Percentiles rank a stretch among this genome's conserved stretches.
Evolutionary conservation across 176 grass and related monocot genomes (phyloP).

Genomic region (Oryza glaberrima): DNA sequence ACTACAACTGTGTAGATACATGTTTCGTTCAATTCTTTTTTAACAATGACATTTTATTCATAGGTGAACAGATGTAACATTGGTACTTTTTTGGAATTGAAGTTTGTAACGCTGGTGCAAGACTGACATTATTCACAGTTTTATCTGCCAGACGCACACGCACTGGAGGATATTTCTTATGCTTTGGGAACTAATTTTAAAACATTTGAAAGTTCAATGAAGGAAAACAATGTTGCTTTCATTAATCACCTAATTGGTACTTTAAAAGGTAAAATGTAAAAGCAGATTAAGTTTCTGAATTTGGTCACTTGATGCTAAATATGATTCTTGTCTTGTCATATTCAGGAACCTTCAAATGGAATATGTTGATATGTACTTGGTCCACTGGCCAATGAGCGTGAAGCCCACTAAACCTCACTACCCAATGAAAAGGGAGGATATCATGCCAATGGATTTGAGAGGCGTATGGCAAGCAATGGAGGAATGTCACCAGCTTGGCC

Average conservation of each 20-base stretch:
- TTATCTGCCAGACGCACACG: not conserved
- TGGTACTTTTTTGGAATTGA: not conserved
- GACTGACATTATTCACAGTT: slow-evolving; percentile 2
- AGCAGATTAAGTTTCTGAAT: not conserved
- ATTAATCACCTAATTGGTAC: not conserved
- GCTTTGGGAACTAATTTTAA: not conserved
- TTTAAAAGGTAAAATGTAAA: not conserved
- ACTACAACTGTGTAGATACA: not conserved
- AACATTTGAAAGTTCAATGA: not conserved
- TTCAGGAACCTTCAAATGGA: slow-evolving; percentile 63
- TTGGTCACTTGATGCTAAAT: not conserved
- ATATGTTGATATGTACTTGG: slow-evolving; percentile 71
- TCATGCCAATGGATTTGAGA: slow-evolving; percentile 49
- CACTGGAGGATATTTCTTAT: not conserved
- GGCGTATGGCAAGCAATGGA: slow-evolving; percentile 69
- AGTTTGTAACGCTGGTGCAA: not conserved
- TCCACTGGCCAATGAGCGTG: slow-evolving; percentile 58
- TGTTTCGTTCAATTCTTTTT: not conserved
- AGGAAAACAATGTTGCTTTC: not conserved
- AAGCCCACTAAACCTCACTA: slow-evolving; percentile 48
- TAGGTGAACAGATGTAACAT: not conserved
- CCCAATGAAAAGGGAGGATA: slow-evolving; percentile 53
- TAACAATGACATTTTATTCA: no score
- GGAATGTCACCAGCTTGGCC: slow-evolving; percentile 57
- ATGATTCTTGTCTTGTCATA: not conserved